A percentile compares a stretch with the other conserved stretches of the same genome.
These are phyloP conservation scores for Citrus mangshanensis DNA, from an alignment of 345 rosid genomes.

Conservation along the genomic window DNA sequence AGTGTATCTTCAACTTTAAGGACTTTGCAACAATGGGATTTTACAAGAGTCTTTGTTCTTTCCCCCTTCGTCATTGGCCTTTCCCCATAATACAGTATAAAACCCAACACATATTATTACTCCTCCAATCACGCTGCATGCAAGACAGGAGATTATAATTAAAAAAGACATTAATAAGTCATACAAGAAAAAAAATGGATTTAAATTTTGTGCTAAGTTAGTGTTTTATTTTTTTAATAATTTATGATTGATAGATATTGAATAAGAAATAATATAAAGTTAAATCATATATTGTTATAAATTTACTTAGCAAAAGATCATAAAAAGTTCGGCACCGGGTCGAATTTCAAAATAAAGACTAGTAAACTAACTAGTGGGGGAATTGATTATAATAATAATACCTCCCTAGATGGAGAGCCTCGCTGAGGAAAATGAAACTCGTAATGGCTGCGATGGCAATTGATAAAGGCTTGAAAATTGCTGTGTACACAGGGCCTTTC, in stretches of 20 bases:
- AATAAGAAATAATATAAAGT: not conserved
- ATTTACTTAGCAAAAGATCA: no score
- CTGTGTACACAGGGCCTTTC: conserved; percentile 29
- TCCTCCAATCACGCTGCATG: conserved; percentile 20
- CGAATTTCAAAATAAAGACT: no score
- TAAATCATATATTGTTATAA: not conserved
- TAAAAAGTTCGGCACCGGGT: no score
- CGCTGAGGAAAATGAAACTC: conserved; percentile 29
- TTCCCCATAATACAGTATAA: conserved; percentile 36
- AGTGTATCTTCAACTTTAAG: not conserved
- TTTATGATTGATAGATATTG: no score
- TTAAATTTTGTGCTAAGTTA: no score
- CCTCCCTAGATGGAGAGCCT: conserved; percentile 33
- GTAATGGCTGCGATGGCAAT: conserved; percentile 29
- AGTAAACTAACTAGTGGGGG: no score
- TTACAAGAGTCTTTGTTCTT: no score
- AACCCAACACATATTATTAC: conserved; percentile 27
- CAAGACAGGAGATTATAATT: not conserved
- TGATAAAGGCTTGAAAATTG: conserved; percentile 29
- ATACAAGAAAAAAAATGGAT: not conserved
- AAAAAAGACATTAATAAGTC: not conserved
- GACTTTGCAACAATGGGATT: not conserved
- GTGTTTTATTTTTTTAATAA: no score
- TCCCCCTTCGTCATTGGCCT: conserved; percentile 24
- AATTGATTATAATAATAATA: not conserved